These are phyloP conservation scores for Novymonas esmeraldas DNA, from an alignment of 208 protist species.

Conservation along the genomic window DNA sequence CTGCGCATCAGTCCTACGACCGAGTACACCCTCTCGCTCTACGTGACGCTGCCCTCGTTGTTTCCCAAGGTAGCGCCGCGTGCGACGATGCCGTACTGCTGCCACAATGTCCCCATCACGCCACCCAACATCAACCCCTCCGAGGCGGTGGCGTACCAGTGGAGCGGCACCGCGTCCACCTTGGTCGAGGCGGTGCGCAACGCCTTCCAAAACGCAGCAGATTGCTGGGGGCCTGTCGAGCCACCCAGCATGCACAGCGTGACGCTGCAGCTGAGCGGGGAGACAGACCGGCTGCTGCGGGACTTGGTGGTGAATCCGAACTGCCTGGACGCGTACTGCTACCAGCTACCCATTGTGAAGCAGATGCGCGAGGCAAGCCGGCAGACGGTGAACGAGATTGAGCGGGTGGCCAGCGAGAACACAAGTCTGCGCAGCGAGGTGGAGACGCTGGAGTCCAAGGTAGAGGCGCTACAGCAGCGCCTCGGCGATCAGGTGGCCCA, in stretches of 20 bases:
- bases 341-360: slow-evolving; percentile 85
- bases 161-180: slow-evolving; percentile 53
- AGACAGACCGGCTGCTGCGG: slow-evolving; percentile 67
- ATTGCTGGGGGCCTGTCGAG: slow-evolving; percentile 69
- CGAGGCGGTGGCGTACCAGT: slow-evolving; percentile 38
- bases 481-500: slow-evolving; percentile 54
- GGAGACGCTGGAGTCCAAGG: slow-evolving; percentile 51
- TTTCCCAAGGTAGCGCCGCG: slow-evolving; percentile 56
- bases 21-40: slow-evolving; percentile 65
- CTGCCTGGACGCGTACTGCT: slow-evolving; percentile 85
- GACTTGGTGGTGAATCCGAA: slow-evolving; percentile 77
- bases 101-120: slow-evolving; percentile 58
- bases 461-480: slow-evolving; percentile 46
- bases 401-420: slow-evolving; percentile 62
- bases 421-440: slow-evolving; percentile 48
- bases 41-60: slow-evolving; percentile 46
- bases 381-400: slow-evolving; percentile 63
- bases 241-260: slow-evolving; percentile 67
- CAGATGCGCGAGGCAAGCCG: slow-evolving; percentile 64
- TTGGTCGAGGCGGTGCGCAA: slow-evolving; percentile 73
- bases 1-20: slow-evolving; percentile 40
- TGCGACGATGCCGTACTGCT: slow-evolving; percentile 66
- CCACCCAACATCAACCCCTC: slow-evolving; percentile 45
- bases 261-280: slow-evolving; percentile 37
- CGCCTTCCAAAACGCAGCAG: slow-evolving; percentile 65